Evolutionary conservation across 1,284 basidiomycete genomes (phyloP).

Genomic region (Tetrapyrgos nigripes): DNA sequence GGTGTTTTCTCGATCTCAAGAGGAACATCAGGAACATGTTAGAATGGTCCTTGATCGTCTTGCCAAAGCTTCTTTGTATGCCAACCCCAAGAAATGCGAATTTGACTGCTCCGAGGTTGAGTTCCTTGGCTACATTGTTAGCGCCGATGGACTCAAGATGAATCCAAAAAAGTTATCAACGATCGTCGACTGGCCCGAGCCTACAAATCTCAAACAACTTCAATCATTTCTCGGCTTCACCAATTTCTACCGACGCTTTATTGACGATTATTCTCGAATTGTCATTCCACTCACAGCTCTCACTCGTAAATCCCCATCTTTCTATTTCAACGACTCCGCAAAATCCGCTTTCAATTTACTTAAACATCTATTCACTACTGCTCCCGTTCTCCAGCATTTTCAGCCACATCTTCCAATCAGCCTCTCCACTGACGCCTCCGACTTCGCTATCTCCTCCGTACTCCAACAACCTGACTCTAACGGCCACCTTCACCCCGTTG

Average conservation of each 20-base stretch:
- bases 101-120: too few species aligned
- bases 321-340: too few species aligned
- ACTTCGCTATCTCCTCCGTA: too few species aligned
- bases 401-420: constrained; percentile 38
- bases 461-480: constrained; percentile 14
- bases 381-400: constrained; percentile 16
- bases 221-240: constrained; percentile 35
- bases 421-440: constrained; percentile 27
- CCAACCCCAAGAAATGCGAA: constrained; percentile 45
- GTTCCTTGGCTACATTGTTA: too few species aligned
- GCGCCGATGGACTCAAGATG: too few species aligned
- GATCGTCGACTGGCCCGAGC: constrained; percentile 26
- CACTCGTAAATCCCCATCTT: too few species aligned
- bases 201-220: constrained; percentile 25
- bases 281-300: too few species aligned
- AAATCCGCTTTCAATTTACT: constrained; percentile 3
- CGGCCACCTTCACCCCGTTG: constrained; percentile 36
- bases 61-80: constrained; percentile 33
- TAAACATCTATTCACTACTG: too few species aligned
- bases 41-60: too few species aligned
- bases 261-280: constrained; percentile 23
- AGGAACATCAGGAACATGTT: constrained; percentile 27
- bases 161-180: constrained; percentile 44
- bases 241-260: too few species aligned
- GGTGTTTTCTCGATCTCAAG: constrained; percentile 21